Percentiles rank a stretch among this genome's conserved stretches.
Evolutionary conservation across 2,329 filamentous ascomycete genomes (phyloP).

Genomic region (Aspergillus brunneoviolaceus): DNA sequence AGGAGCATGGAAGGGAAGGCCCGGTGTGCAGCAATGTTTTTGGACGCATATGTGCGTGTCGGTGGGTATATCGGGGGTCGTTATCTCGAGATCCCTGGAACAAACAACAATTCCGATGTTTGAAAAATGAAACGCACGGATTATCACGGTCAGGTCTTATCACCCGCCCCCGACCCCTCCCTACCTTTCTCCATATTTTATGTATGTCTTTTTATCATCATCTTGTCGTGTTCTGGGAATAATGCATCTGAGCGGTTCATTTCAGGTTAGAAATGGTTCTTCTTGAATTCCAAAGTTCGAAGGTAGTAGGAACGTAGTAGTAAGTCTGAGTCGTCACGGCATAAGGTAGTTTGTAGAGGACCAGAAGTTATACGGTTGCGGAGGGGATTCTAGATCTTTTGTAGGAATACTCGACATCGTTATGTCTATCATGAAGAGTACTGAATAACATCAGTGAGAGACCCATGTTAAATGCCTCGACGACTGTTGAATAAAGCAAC

Average conservation of each 20-base stretch:
- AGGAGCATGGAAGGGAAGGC: not conserved
- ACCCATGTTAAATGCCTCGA: no score
- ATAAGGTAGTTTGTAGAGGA: no score
- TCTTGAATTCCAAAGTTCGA: not conserved
- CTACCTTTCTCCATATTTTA: slow-evolving; percentile 5
- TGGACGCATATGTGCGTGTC: not conserved
- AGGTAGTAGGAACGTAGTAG: not conserved
- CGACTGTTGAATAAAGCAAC: no score
- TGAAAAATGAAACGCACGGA: not conserved
- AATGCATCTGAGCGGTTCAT: slow-evolving; percentile 24
- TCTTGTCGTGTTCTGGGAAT: slow-evolving; percentile 14
- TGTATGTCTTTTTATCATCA: slow-evolving; percentile 11
- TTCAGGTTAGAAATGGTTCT: slow-evolving; percentile 5
- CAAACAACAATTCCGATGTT: not conserved
- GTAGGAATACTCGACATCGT: no score
- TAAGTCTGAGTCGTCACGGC: not conserved
- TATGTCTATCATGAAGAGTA: no score
- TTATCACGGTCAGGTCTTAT: not conserved
- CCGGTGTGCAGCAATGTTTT: not conserved
- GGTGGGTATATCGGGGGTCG: not conserved
- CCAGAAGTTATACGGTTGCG: no score
- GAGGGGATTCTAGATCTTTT: no score
- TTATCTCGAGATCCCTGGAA: not conserved
- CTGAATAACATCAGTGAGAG: no score
- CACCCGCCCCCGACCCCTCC: not conserved